phyloP scores from a whole-genome alignment of 2,329 filamentous ascomycete genomes.

The Aspergillus aculeatus region DNA sequence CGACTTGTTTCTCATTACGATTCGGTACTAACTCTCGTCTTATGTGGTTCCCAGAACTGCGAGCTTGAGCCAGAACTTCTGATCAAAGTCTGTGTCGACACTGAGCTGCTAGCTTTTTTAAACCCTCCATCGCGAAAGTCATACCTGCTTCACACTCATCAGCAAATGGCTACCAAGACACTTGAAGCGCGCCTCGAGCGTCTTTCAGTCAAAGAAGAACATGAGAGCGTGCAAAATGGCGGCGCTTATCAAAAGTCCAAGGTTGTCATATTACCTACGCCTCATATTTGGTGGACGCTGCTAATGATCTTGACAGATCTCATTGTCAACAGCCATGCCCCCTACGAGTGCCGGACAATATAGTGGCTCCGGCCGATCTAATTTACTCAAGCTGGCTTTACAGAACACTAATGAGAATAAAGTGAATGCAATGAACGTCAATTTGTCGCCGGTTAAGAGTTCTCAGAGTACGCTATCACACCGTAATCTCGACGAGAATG shows the following conservation, averaged over 20 bases:
- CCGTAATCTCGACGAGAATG: conserved; percentile 49
- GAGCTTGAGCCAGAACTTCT: neutral
- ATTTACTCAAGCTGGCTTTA: conserved; percentile 81
- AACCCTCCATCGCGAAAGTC: neutral
- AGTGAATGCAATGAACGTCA: conserved; percentile 52
- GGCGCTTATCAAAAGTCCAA: conserved; percentile 70
- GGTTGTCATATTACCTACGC: conserved; percentile 50
- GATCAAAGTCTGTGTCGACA: too few relatives aligned
- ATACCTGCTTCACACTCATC: conserved; percentile 8
- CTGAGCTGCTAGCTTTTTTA: too few relatives aligned
- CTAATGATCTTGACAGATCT: conserved; percentile 39
- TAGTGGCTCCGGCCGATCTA: conserved; percentile 64
- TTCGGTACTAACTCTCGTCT: conserved; percentile 8
- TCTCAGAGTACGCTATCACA: conserved; percentile 43
- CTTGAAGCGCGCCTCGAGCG: conserved; percentile 88
- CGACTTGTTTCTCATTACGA: conserved; percentile 7
- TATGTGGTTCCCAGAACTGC: conserved; percentile 1
- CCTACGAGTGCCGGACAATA: conserved; percentile 46
- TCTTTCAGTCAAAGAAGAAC: conserved; percentile 86
- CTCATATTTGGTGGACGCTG: conserved; percentile 7
- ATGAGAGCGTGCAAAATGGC: conserved; percentile 59
- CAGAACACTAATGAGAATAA: conserved; percentile 70
- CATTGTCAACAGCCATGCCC: conserved; percentile 48
- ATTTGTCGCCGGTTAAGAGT: conserved; percentile 64
- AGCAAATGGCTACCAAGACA: conserved; percentile 67